Base-by-base conservation (phyloP, 441 rosid species). In the Brassica hybrid region DNA sequence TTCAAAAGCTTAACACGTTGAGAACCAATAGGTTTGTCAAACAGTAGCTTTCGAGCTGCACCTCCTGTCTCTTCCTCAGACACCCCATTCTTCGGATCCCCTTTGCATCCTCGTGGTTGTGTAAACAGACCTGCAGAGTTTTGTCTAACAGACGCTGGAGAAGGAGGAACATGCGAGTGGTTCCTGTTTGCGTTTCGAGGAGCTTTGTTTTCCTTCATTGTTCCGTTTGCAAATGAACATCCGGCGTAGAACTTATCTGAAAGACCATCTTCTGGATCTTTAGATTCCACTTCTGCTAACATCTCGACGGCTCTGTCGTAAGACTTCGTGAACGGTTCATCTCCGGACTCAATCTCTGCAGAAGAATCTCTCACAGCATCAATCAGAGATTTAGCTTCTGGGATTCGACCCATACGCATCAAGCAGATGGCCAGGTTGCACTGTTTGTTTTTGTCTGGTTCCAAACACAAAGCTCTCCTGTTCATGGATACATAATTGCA, bases 371-470 rank as follows among this genome's bases (percentile, higher is more conserved):
- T 84, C 43, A 91, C 87, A 8, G 71, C 87, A 72, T 83, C 80
- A 74, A 94, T 81, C 62, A 92, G 82, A 32, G 85, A 84, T 80
- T 84, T 94, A 34, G 97, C 98, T 82, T 94, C 97, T 6, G 73
- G 16, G 25, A 92, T 74, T 70, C 85, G 88, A 82, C 87, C 88
- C 91, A 84, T 87, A 61, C 84, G 85, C 85, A 92, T 86, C 90
- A 94, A 82, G 82, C 97, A 88, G 67, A 92, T 79, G 1, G 95
- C 97, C 7, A 92, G 87, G 83, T 94, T 94, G 80, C 94, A 89
- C 67, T 82, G 83, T 84, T 88, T 94, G 82, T 91, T 94, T 78
- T 81, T 88, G 79, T 91, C 97, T 5, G 79, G 66, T 83, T 91
- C 95, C 80, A 91, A 58, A 48, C 83, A 64, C 80, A 91, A 60